Evolutionary conservation across 108 stramenopile species (phyloP).

Genomic region (Conticribra guillardii): DNA sequence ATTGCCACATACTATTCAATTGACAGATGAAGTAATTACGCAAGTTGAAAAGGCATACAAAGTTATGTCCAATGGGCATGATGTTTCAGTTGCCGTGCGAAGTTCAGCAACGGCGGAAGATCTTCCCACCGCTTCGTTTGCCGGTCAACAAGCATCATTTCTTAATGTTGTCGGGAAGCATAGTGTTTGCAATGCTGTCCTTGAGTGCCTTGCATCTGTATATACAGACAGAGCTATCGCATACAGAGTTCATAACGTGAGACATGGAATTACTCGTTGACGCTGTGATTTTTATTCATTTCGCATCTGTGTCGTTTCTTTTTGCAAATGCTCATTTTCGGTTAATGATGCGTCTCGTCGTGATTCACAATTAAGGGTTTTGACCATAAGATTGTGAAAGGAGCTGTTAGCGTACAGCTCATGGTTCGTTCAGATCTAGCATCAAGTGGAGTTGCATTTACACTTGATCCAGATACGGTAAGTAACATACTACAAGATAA

Average conservation of each 20-base stretch:
- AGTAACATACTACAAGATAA: no score
- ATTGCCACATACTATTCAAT: no score
- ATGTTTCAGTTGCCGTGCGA: constrained; percentile 46
- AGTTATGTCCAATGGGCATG: constrained; percentile 21
- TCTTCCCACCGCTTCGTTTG: constrained; percentile 50
- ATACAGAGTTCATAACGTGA: constrained; percentile 44
- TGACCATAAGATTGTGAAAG: constrained; percentile 48
- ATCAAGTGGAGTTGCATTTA: constrained; percentile 44
- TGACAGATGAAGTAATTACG: constrained; percentile 21
- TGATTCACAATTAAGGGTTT: no score
- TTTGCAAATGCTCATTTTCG: no score
- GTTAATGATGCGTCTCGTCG: no score
- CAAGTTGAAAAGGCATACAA: constrained; percentile 32
- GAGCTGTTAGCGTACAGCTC: constrained; percentile 48
- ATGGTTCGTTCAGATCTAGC: constrained; percentile 50
- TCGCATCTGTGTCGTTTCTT: no score
- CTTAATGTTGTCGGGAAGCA: constrained; percentile 38
- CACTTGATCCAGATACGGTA: constrained; percentile 50
- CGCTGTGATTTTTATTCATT: no score
- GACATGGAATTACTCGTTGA: not conserved
- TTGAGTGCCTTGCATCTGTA: constrained; percentile 37
- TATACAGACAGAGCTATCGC: constrained; percentile 53
- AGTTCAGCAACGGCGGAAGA: constrained; percentile 59
- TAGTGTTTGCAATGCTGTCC: constrained; percentile 23
- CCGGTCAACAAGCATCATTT: constrained; percentile 53